Base-by-base conservation (phyloP, 345 rosid species). In the Mallotus nudiflorus region DNA sequence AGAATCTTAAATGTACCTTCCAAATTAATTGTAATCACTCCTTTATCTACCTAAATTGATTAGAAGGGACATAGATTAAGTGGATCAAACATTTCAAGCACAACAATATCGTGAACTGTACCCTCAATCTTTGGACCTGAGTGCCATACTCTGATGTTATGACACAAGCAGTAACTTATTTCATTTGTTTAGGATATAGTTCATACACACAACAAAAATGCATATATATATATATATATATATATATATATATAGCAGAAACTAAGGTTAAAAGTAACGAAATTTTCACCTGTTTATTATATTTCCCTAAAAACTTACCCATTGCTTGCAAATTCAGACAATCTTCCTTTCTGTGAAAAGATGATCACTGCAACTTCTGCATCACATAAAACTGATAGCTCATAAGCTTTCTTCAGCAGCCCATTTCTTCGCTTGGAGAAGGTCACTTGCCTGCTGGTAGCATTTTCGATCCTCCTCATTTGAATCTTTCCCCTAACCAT, bases 401-500 rank as follows among this genome's bases (percentile, higher is more conserved):
- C 88, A 62, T 58, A 70, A 62, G 92, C 92, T 71, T 87, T 87
- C 80, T 87, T 85, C 67, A 87, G 42, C 33, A 87, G 78, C 58
- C 91, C 91, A 3, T 44, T 82, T 66, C 88, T 81, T 35, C 91
- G 71, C 77, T 87, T 87, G 0, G 85, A 84, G 62, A 87, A 87
- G 29, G 92, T 85, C 67, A 84, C 89, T 74, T 85, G 92, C 73
- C 89, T 71, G 79, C 86, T 85, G 11, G 85, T 76, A 14, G 61
- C 65, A 28, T 84, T 85, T 72, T 87, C 92, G 28, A 87, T 87
- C 78, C 75, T 77, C 79, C 72, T 85, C 83, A 87, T 81, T 79
- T 85, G 70, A 65, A 84, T 58, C 76, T 85, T 87, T n/a, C 92
- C 89, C 70, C 89, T 82, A 78, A 77, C 88, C 92, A 87, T 87